Conservation (phyloP, 495 filamentous ascomycete species). For the Aspergillus carlsbadensis region DNA sequence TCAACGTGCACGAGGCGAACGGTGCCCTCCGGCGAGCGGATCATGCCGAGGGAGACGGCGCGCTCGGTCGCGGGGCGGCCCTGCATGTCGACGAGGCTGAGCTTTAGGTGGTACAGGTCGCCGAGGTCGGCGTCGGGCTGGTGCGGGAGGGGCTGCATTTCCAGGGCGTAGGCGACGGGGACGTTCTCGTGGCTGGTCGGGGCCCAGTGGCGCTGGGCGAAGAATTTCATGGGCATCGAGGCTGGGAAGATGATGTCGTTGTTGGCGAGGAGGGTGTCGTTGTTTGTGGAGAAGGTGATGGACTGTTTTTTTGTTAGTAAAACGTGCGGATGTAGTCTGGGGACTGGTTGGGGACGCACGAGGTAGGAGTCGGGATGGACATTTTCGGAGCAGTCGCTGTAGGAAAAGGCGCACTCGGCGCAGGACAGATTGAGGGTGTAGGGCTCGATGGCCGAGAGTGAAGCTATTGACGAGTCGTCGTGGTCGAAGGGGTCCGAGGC, state of each 20-base stretch:
- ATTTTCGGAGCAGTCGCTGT: slow-evolving; percentile 1
- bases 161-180: slow-evolving; percentile 26
- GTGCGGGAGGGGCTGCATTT: slow-evolving; percentile 25
- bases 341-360: background rate
- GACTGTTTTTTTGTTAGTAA: slow-evolving; percentile 25
- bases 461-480: too few species aligned
- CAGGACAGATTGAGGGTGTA: background rate
- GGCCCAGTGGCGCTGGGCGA: slow-evolving; percentile 23
- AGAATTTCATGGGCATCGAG: slow-evolving; percentile 30
- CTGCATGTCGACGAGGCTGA: slow-evolving; percentile 28
- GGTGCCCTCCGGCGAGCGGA: slow-evolving; percentile 40
- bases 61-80: slow-evolving; percentile 59
- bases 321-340: background rate
- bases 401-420: background rate
- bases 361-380: background rate
- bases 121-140: slow-evolving; percentile 15
- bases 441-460: background rate
- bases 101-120: slow-evolving; percentile 26
- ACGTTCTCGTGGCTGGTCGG: slow-evolving; percentile 16
- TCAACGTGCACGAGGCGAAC: slow-evolving; percentile 26
- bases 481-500: background rate
- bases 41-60: slow-evolving; percentile 43
- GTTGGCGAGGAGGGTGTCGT: slow-evolving; percentile 45
- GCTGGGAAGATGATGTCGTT: slow-evolving; percentile 44
- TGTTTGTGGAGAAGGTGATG: slow-evolving; percentile 37